phyloP scores from a whole-genome alignment of 805 yeast species.

The Lipomyces mesembrius region DNA sequence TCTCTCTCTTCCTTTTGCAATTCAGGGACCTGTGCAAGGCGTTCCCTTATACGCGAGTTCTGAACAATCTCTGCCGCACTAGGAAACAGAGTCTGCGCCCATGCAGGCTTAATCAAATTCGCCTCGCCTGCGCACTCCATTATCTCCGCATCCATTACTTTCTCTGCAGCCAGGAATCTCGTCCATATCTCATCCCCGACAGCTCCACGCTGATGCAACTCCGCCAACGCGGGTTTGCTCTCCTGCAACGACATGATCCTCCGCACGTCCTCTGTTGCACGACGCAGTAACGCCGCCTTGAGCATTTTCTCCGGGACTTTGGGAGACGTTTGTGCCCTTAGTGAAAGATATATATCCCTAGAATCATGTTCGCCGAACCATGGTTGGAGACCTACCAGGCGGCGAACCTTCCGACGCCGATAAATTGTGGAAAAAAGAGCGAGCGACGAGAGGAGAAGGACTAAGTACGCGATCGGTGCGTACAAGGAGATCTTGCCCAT shows the following conservation, averaged over 20 bases:
- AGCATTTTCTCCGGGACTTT: slow-evolving; percentile 77
- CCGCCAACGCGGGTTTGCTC: slow-evolving; percentile 66
- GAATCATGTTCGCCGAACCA: slow-evolving; percentile 71
- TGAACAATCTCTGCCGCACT: slow-evolving; percentile 87
- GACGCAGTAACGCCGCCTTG: slow-evolving; percentile 66
- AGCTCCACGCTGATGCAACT: slow-evolving; percentile 82
- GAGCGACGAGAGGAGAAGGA: slow-evolving; percentile 32
- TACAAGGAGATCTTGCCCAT: slow-evolving; percentile 34
- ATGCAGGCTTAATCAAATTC: slow-evolving; percentile 70
- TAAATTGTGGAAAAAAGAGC: slow-evolving; percentile 35
- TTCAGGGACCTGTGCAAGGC: slow-evolving; percentile 49
- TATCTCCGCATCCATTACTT: slow-evolving; percentile 80
- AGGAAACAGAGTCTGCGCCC: slow-evolving; percentile 78
- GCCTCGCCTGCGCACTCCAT: slow-evolving; percentile 77
- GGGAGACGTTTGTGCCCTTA: slow-evolving; percentile 54
- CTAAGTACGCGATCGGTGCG: slow-evolving; percentile 36
- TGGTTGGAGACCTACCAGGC: slow-evolving; percentile 66
- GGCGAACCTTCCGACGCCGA: slow-evolving; percentile 45
- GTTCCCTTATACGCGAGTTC: slow-evolving; percentile 86
- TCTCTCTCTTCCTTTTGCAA: slow-evolving; percentile 17
- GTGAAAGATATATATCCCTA: slow-evolving; percentile 63
- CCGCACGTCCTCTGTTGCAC: slow-evolving; percentile 88
- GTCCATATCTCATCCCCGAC: slow-evolving; percentile 89
- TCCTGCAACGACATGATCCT: slow-evolving; percentile 83
- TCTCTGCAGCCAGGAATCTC: slow-evolving; percentile 75